Evolutionary conservation across 2,329 filamentous ascomycete genomes (phyloP).

Genomic region (Colletotrichum liaoningense): DNA sequence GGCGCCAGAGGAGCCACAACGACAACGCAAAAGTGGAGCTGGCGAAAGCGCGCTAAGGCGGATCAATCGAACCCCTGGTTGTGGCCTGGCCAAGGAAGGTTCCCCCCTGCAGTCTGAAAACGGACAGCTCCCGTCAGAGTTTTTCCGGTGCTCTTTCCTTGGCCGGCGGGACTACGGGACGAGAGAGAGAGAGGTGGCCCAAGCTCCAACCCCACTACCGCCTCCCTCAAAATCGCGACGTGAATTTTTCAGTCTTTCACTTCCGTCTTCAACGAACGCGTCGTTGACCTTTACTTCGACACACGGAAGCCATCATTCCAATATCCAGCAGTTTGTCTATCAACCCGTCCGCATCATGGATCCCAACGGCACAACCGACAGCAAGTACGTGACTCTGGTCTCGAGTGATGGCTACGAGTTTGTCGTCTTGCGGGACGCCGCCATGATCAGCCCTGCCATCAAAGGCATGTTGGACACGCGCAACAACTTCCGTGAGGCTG

Average conservation of each 20-base stretch:
- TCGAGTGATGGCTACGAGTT: slow-evolving; percentile 83
- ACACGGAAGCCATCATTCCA: neutral
- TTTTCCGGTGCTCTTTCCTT: slow-evolving; percentile 24
- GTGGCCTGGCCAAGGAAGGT: slow-evolving; percentile 3
- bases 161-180: neutral
- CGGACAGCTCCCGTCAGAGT: slow-evolving; percentile 8
- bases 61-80: slow-evolving; percentile 28
- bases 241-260: slow-evolving; percentile 22
- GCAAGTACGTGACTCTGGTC: slow-evolving; percentile 82
- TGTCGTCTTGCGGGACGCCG: slow-evolving; percentile 77
- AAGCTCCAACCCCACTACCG: slow-evolving; percentile 28
- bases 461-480: slow-evolving; percentile 79
- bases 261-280: slow-evolving; percentile 1
- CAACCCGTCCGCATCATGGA: slow-evolving; percentile 8
- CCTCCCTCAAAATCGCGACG: slow-evolving; percentile 31
- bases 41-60: slow-evolving; percentile 1
- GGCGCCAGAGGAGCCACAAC: slow-evolving; percentile 22
- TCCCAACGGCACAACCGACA: slow-evolving; percentile 41
- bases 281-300: slow-evolving; percentile 1
- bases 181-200: slow-evolving; percentile 1
- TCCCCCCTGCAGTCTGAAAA: slow-evolving; percentile 2
- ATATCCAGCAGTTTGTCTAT: no score
- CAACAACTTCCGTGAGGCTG: slow-evolving; percentile 75
- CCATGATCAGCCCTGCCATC: slow-evolving; percentile 77
- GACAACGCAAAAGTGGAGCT: slow-evolving; percentile 13